Base-by-base conservation (phyloP, 2,329 filamentous ascomycete genomes). In the Periconia digitata region DNA sequence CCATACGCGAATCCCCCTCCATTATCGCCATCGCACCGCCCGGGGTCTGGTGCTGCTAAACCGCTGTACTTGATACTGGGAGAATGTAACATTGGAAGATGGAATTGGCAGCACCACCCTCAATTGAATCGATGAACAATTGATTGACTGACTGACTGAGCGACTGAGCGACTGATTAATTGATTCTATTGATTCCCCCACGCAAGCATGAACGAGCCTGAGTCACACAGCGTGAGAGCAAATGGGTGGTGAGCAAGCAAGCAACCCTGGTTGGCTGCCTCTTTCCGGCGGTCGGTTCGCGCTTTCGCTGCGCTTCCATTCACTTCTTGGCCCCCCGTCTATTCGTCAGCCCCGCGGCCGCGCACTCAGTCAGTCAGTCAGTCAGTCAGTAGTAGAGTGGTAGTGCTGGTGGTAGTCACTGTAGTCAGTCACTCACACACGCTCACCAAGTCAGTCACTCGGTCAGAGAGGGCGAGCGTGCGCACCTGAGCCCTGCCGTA, bases 241-340 rank as follows among this genome's bases (percentile, higher is more conserved):
- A 49, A 29, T 48, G 43, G 52, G 52, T 53, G 49, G n/a, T n/a
- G 57, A 55, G 47, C 53, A 47, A 50, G 39, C 47, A 32, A 46
- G 39, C 46, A 38, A 41, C 47, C 49, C 53, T 55, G 54, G 64
- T 65, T 67, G 65, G 63, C 54, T 57, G 54, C 49, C 47, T 43
- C 41, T 16, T 51, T 46, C 54, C 51, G 46, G 43, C 43, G n/a
- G n/a, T n/a, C n/a, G n/a, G n/a, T n/a, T n/a, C n/a, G n/a, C 34
- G 41, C 44, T 21, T 66, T 69, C 63, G 57, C 50, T 49, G 43
- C 54, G 57, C 53, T 69, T 68, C 64, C 51, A 63, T 56, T 56
- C 55, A 51, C 56, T 64, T 65, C 63, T 58, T 62, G 60, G 59
- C 63, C 58, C 54, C 45, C 47, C 42, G 48, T 29, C 51, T 45